Conservation (phyloP, 2,329 filamentous ascomycete species). For the Zymoseptoria pseudotritici region DNA sequence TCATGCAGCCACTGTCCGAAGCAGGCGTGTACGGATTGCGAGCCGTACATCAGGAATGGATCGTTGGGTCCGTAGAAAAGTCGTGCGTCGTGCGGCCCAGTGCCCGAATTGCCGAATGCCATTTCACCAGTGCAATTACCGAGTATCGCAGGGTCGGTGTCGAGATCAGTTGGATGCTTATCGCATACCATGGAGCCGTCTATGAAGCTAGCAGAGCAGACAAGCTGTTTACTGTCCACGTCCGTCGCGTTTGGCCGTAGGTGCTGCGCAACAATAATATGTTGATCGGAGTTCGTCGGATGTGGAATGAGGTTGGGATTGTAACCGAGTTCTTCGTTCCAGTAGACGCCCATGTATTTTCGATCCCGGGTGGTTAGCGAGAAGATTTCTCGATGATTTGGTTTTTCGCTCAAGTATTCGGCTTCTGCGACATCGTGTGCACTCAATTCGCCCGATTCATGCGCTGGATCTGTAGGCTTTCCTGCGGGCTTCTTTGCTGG, state of each 20-base stretch:
- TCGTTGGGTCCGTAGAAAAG: slow-evolving; percentile 48
- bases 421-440: neutral
- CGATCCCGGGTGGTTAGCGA: slow-evolving; percentile 41
- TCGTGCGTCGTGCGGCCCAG: slow-evolving; percentile 53
- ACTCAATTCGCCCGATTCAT: neutral
- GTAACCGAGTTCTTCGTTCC: slow-evolving; percentile 36
- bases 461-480: neutral
- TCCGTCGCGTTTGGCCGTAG: slow-evolving; percentile 6
- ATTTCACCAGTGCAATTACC: slow-evolving; percentile 42
- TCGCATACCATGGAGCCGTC: slow-evolving; percentile 38
- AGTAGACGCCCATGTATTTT: slow-evolving; percentile 46
- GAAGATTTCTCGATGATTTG: slow-evolving; percentile 31
- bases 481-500: neutral
- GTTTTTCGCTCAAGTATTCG: slow-evolving; percentile 1
- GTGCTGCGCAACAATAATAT: slow-evolving; percentile 38
- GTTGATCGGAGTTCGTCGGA: slow-evolving; percentile 41
- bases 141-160: slow-evolving; percentile 41
- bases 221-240: slow-evolving; percentile 33
- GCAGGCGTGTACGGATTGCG: slow-evolving; percentile 48
- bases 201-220: slow-evolving; percentile 45
- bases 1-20: slow-evolving; percentile 53
- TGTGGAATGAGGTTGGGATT: slow-evolving; percentile 56
- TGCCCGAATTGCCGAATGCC: slow-evolving; percentile 37
- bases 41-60: slow-evolving; percentile 49
- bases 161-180: slow-evolving; percentile 35